Evolutionary conservation across 139 green algal genomes (phyloP), one percentile per base, ranked within the genome.

Genomic region (Ettlia oleoabundans): DNA sequence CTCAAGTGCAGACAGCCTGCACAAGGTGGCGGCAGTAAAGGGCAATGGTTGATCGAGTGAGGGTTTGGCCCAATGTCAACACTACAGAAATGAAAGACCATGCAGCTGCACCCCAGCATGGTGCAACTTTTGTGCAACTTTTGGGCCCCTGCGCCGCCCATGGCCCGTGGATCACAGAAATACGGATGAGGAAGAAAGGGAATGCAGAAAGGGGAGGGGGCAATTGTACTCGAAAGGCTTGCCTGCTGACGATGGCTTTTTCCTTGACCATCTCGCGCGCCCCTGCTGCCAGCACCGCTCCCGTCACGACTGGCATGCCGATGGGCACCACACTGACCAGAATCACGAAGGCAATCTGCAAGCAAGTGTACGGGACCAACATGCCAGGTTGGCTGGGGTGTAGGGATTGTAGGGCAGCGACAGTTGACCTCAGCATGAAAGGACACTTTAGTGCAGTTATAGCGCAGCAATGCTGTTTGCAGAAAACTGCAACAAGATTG

Each of bases 1-100:
- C 91, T 97, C 92, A 33, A 96, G 89, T 41, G 92, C 93, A 3
- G 81, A 88, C 89, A 97, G 91, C 43, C 93, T 89, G 2, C 87
- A 87, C 51, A 96, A 65, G 47, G 40, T 40, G 28, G 28, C 24
- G 63, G 70, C 40, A 26, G 28, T 13, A 78, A 7, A n/a, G n/a
- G n/a, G n/a, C n/a, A n/a, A n/a, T n/a, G n/a, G n/a, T n/a, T n/a
- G n/a, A n/a, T n/a, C n/a, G n/a, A n/a, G n/a, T n/a, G n/a, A n/a
- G n/a, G n/a, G n/a, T n/a, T n/a, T n/a, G n/a, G n/a, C n/a, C n/a
- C n/a, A n/a, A n/a, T n/a, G n/a, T n/a, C n/a, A n/a, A n/a, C n/a
- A n/a, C n/a, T n/a, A n/a, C n/a, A n/a, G n/a, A n/a, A n/a, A n/a
- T n/a, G n/a, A n/a, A n/a, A 63, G 42, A 35, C 26, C 41, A 43